Conservation (phyloP, 805 yeast species). For the Kluyveromyces siamensis region DNA sequence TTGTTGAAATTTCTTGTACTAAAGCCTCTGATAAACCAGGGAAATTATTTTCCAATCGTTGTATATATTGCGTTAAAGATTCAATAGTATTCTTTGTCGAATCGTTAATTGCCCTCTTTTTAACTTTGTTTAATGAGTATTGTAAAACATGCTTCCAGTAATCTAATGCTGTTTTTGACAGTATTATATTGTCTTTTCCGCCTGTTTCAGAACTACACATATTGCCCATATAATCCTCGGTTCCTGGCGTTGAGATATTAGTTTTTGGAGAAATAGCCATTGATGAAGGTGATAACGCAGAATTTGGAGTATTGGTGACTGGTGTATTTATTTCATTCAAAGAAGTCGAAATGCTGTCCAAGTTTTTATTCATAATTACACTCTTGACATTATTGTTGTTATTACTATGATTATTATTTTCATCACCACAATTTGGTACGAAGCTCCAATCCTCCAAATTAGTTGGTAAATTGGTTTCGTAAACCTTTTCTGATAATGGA, state of each 20-base stretch:
- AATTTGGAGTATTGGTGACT: conserved; percentile 1
- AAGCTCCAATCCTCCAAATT: conserved; percentile 3
- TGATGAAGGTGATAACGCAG: conserved; percentile 11
- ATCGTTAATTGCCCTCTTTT: conserved; percentile 42
- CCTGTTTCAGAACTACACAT: neutral
- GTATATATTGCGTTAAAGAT: conserved; percentile 33
- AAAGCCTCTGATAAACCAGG: conserved; percentile 64
- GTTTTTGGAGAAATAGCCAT: conserved; percentile 9
- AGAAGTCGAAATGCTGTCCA: neutral
- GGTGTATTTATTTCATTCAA: neutral
- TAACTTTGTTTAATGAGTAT: conserved; percentile 39
- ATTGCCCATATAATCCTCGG: conserved; percentile 11
- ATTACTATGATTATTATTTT: neutral
- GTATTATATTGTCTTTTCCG: neutral
- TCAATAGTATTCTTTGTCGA: conserved; percentile 40
- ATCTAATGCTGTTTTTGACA: conserved; percentile 18
- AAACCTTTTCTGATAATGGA: conserved; percentile 26
- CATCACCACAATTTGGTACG: conserved; percentile 3
- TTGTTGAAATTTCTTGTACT: conserved; percentile 48
- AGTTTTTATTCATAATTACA: neutral
- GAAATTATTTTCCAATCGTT: conserved; percentile 38
- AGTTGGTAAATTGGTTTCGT: conserved; percentile 11
- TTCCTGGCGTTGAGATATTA: conserved; percentile 12
- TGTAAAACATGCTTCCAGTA: conserved; percentile 35
- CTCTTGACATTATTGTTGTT: neutral